Evolutionary conservation across 2,329 filamentous ascomycete genomes (phyloP).

Genomic region (Podosphaera xanthii): DNA sequence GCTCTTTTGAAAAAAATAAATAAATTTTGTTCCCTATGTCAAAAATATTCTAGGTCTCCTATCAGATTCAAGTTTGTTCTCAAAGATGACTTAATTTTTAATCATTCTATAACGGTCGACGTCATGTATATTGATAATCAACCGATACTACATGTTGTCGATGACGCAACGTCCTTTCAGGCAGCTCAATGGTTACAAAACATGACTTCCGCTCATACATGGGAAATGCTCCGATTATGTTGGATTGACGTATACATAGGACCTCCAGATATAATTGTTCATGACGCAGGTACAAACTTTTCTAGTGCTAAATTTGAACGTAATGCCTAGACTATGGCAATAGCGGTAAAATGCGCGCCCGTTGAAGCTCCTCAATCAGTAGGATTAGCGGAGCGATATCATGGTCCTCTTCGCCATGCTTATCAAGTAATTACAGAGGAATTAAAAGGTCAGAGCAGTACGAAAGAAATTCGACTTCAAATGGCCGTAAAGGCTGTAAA

Average conservation of each 20-base stretch:
- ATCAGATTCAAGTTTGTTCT: constrained; percentile 1
- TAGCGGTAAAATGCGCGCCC: background rate
- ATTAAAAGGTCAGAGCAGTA: background rate
- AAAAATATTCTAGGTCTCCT: background rate
- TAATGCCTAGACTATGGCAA: background rate
- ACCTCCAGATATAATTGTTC: background rate
- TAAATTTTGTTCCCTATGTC: background rate
- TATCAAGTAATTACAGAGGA: background rate
- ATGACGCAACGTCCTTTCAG: constrained; percentile 1
- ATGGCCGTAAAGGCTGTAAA: constrained; percentile 1
- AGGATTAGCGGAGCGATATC: constrained; percentile 1
- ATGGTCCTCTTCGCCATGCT: background rate
- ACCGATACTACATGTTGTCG: constrained; percentile 1
- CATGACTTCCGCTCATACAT: background rate
- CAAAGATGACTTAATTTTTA: constrained; percentile 1
- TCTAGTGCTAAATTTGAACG: constrained; percentile 1
- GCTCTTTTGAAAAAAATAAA: background rate
- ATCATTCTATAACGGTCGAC: constrained; percentile 1
- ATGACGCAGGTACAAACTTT: constrained; percentile 2
- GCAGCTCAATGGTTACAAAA: constrained; percentile 1
- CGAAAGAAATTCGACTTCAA: constrained; percentile 1
- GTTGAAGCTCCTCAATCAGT: constrained; percentile 1
- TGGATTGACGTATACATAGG: constrained; percentile 3
- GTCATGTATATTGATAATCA: constrained; percentile 1
- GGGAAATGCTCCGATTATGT: constrained; percentile 1